Percentiles rank a stretch among this genome's conserved stretches.
Conservation (phyloP, 768 basidiomycete genomes). For the Tricholoma furcatifolium region DNA sequence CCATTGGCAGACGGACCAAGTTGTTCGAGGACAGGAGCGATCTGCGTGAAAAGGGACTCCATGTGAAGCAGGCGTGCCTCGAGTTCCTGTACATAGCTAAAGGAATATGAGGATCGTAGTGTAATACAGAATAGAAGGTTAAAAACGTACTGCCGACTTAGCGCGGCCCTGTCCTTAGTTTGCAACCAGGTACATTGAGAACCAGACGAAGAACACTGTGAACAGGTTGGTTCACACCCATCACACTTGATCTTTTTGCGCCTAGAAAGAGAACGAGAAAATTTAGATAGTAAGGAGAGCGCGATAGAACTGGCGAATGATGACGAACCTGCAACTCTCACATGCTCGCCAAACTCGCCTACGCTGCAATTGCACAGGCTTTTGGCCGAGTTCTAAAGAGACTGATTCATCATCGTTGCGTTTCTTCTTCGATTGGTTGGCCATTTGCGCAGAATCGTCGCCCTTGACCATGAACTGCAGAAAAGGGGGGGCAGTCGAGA, state of each 20-base stretch:
- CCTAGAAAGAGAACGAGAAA: conserved; percentile 36
- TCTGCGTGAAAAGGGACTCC: conserved; percentile 83
- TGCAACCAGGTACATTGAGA: conserved; percentile 88
- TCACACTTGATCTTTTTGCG: conserved; percentile 95
- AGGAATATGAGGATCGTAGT: conserved; percentile 15
- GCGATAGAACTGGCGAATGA: conserved; percentile 19
- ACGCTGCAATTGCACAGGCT: conserved; percentile 77
- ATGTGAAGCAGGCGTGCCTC: conserved; percentile 86
- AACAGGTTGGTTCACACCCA: conserved; percentile 82
- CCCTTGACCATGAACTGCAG: conserved; percentile 42
- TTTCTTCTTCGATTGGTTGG: conserved; percentile 75
- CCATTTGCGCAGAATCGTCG: conserved; percentile 46
- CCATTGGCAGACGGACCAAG: conserved; percentile 56
- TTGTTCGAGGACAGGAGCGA: conserved; percentile 76
- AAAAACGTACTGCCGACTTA: conserved; percentile 79
- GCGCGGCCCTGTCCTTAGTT: conserved; percentile 86
- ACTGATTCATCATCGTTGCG: conserved; percentile 60
- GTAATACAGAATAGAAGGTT: conserved; percentile 5
- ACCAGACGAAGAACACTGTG: conserved; percentile 72
- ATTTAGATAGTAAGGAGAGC: conserved; percentile 3
- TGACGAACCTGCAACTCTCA: conserved; percentile 78
- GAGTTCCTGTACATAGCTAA: conserved; percentile 88
- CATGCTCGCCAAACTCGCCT: conserved; percentile 86
- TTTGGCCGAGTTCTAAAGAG: conserved; percentile 55
- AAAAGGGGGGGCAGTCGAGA: conserved; percentile 11